Evolutionary conservation across 768 basidiomycete species (phyloP).

Genomic region (Suillus fuscotomentosus): DNA sequence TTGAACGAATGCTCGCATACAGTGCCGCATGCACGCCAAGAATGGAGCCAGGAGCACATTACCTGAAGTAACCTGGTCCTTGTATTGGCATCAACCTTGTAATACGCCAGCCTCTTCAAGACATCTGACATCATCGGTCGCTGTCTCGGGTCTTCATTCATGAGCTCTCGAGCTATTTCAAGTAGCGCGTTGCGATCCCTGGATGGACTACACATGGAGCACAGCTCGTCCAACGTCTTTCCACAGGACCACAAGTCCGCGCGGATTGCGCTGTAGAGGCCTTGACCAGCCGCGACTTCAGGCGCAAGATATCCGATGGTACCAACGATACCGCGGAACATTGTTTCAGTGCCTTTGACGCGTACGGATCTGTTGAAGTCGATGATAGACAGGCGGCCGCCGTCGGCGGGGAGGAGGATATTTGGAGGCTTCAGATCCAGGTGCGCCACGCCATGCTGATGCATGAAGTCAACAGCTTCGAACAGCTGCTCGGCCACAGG

Average conservation of each 20-base stretch:
- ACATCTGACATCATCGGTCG: not conserved
- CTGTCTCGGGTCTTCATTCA: not conserved
- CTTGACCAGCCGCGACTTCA: not conserved
- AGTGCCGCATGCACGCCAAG: not conserved
- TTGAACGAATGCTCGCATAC: not conserved
- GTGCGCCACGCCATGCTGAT: conserved; percentile 15
- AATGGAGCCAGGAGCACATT: not conserved
- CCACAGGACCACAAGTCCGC: conserved; percentile 1
- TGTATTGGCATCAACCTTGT: not conserved
- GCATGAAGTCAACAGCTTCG: conserved; percentile 15
- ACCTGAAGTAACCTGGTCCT: not conserved
- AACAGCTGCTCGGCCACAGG: conserved; percentile 4
- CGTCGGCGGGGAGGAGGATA: conserved; percentile 5
- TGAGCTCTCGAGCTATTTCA: not conserved
- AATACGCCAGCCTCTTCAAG: not conserved
- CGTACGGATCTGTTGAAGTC: conserved; percentile 5
- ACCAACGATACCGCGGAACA: not conserved
- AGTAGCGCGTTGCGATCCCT: not conserved
- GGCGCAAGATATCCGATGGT: not conserved
- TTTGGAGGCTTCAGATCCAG: conserved; percentile 17
- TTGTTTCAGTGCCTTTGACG: not conserved
- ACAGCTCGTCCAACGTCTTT: conserved; percentile 3
- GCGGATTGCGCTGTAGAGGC: not conserved
- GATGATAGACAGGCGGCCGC: not conserved
- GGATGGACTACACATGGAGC: not conserved